Conservation (phyloP, 2,329 filamentous ascomycete genomes). For the Orbilia blumenaviensis region DNA sequence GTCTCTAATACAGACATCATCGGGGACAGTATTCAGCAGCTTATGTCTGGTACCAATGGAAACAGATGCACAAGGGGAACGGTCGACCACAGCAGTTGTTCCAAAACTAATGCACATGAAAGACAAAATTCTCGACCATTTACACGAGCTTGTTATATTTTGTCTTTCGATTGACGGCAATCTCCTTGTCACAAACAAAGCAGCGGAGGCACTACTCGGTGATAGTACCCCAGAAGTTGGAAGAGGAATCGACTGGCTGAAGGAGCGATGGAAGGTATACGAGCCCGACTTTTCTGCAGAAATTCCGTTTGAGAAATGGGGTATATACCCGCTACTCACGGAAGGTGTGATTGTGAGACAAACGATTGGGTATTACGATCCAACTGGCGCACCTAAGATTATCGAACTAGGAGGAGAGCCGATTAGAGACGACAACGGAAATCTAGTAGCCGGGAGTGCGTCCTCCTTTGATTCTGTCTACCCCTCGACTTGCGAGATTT, state of each 20-base stretch:
- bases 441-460: constrained; percentile 49
- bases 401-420: constrained; percentile 52
- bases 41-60: constrained; percentile 25
- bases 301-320: constrained; percentile 52
- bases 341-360: constrained; percentile 43
- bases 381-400: constrained; percentile 30
- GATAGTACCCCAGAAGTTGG: constrained; percentile 49
- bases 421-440: constrained; percentile 40
- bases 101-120: constrained; percentile 51
- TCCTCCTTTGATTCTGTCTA: constrained; percentile 8
- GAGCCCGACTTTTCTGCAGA: constrained; percentile 51
- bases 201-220: constrained; percentile 41
- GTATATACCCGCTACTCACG: constrained; percentile 44
- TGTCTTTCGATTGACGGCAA: constrained; percentile 48
- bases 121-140: constrained; percentile 48
- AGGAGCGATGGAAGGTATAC: constrained; percentile 51
- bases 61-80: not conserved
- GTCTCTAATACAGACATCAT: constrained; percentile 32
- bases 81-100: constrained; percentile 5
- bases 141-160: constrained; percentile 50
- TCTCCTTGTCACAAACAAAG: constrained; percentile 48
- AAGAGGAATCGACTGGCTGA: constrained; percentile 49
- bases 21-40: constrained; percentile 32
- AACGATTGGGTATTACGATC: constrained; percentile 46
- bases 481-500: not conserved